Conservation (phyloP, 129 eudicot genomes). For the Ambrosia trifida region DNA sequence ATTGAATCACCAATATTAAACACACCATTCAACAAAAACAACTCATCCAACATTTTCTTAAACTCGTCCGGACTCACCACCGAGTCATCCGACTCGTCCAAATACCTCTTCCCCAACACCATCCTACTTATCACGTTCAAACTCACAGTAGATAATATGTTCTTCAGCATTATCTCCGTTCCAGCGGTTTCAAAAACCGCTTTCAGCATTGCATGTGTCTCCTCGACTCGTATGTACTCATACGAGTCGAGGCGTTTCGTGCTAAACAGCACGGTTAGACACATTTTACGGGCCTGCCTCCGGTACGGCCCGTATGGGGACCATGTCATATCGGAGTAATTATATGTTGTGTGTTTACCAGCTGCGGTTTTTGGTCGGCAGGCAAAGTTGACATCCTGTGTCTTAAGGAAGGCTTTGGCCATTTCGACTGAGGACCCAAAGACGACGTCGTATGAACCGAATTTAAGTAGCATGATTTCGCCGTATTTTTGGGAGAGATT, state of each 20-base stretch:
- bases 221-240: conserved; percentile 71
- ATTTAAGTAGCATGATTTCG: conserved; percentile 57
- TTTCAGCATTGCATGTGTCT: conserved; percentile 36
- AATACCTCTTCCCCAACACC: conserved; percentile 72
- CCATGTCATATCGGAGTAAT: conserved; percentile 76
- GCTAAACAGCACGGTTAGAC: conserved; percentile 66
- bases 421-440: conserved; percentile 69
- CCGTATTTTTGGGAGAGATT: conserved; percentile 59
- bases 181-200: conserved; percentile 27
- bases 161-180: conserved; percentile 38
- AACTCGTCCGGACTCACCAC: conserved; percentile 59
- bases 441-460: conserved; percentile 54
- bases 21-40: conserved; percentile 71
- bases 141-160: conserved; percentile 52
- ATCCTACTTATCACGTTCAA: conserved; percentile 74
- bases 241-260: conserved; percentile 57
- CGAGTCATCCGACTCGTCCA: conserved; percentile 39
- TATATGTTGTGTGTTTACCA: conserved; percentile 66
- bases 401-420: conserved; percentile 64
- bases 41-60: conserved; percentile 69
- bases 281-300: conserved; percentile 75
- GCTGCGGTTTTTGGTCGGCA: conserved; percentile 71
- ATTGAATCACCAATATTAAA: conserved; percentile 75
- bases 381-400: conserved; percentile 58
- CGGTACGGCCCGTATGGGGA: conserved; percentile 76